A percentile compares a stretch with the other conserved stretches of the same genome.
These are phyloP conservation scores for Eimeria sp. DNA, from an alignment of 169 alveolate genomes.

Conservation along the genomic window DNA sequence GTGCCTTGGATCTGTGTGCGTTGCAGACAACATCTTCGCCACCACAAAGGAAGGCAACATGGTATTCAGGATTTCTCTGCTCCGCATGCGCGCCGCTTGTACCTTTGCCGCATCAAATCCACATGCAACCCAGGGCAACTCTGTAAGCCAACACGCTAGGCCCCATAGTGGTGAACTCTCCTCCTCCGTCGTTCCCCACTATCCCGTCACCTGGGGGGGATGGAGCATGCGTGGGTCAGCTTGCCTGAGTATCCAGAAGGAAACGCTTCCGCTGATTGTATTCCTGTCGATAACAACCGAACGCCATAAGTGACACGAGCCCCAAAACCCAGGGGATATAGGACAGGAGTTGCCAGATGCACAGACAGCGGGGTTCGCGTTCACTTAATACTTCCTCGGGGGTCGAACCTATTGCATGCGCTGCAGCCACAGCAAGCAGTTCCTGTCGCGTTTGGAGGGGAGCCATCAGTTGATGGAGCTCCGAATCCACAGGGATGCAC, in stretches of 20 bases:
- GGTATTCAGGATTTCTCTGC: slow-evolving; percentile 93
- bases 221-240: slow-evolving; percentile 32
- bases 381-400: slow-evolving; percentile 48
- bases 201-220: neutral
- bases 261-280: slow-evolving; percentile 90
- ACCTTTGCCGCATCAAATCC: slow-evolving; percentile 30
- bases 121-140: neutral
- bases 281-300: slow-evolving; percentile 93
- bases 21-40: slow-evolving; percentile 84
- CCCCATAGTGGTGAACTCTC: neutral
- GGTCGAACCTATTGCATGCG: slow-evolving; percentile 32
- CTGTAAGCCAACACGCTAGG: neutral
- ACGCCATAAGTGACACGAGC: slow-evolving; percentile 59
- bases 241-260: slow-evolving; percentile 87
- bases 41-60: slow-evolving; percentile 95
- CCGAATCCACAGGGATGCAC: slow-evolving; percentile 13
- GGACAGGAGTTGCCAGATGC: slow-evolving; percentile 64
- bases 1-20: slow-evolving; percentile 46
- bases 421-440: slow-evolving; percentile 43
- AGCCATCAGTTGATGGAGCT: slow-evolving; percentile 24
- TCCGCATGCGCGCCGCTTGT: slow-evolving; percentile 87
- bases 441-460: slow-evolving; percentile 50
- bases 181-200: neutral
- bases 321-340: slow-evolving; percentile 66
- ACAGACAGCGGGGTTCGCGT: slow-evolving; percentile 66